Base-by-base conservation (phyloP, 2,329 filamentous ascomycete genomes). In the Penicillium verrucosum region DNA sequence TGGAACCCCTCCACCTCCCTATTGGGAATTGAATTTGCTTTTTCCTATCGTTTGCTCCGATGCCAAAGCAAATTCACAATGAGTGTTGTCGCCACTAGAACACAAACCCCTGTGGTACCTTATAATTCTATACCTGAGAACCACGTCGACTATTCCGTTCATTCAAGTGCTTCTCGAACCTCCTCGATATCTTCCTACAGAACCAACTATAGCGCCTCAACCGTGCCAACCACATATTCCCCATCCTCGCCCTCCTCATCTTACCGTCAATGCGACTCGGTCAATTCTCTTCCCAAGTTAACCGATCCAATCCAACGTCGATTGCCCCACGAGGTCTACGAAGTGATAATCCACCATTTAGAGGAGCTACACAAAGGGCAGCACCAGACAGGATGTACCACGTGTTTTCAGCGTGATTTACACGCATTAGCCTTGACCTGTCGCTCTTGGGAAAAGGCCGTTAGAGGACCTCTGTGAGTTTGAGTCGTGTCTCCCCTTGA, bases 331-430 rank as follows among this genome's bases (percentile, higher is more conserved):
- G 79, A 82, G 58, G 78, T 85, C 5, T 84, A 83, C 59, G 78
- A 82, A 54, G 81, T 77, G 55, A 82, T 86, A 37, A 60, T 85
- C 11, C 70, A 75, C 34, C 79, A 83, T 54, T 65, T 85, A 37
- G 75, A 81, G 52, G 63, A 68, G 9, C 62, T 81, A 27, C 78
- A 85, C 62, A 67, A 72, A 14, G 69, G 67, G 7, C 64, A 73
- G 12, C 64, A 68, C 32, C 71, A 75, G 37, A 64, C 71, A 23
- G 74, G 79, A 34, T 84, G 83, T 65, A 72, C 78, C 43, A 78
- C 80, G 51, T 84, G 82, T 63, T 82, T 81, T 59, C 74, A 83
- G 60, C 75, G 76, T 54, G 83, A 86, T 65, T 67, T 86, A 21
- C 75, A 78, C 60, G 77, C 77, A 46, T 71, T 85, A 30, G 78